These are phyloP conservation scores for Alectoria sarmentosa DNA, from an alignment of 495 filamentous ascomycete genomes.

Conservation along the genomic window DNA sequence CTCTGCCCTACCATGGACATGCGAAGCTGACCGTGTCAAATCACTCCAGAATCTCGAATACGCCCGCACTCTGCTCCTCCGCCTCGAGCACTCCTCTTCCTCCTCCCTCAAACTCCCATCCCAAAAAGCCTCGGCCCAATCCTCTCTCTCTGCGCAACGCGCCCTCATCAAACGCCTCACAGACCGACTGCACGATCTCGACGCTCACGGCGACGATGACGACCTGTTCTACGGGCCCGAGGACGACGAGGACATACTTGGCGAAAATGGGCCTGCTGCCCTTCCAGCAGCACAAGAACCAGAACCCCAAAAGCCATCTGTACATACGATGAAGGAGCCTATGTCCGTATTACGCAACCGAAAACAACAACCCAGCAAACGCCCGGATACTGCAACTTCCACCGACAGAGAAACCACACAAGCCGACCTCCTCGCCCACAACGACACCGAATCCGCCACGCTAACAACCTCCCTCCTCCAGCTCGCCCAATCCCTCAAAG, in stretches of 20 bases:
- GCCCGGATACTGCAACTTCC: conserved; percentile 13
- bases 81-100: conserved; percentile 68
- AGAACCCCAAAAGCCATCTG: conserved; percentile 1
- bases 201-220: conserved; percentile 22
- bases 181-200: conserved; percentile 22
- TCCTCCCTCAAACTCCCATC: conserved; percentile 55
- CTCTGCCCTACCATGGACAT: neutral
- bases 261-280: conserved; percentile 10
- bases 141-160: conserved; percentile 43
- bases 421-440: conserved; percentile 52
- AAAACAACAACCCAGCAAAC: conserved; percentile 29
- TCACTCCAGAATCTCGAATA: conserved; percentile 67
- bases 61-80: conserved; percentile 66
- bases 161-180: conserved; percentile 26
- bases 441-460: conserved; percentile 76
- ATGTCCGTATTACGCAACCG: conserved; percentile 16
- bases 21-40: neutral
- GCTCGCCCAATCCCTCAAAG: conserved; percentile 73
- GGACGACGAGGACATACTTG: conserved; percentile 24
- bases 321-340: neutral
- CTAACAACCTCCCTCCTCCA: conserved; percentile 71
- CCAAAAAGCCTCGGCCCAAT: conserved; percentile 58
- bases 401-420: neutral
- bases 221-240: conserved; percentile 18
- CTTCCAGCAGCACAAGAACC: conserved; percentile 12